phyloP scores from a whole-genome alignment of 352 stramenopile genomes.

The Phytophthora litchii region DNA sequence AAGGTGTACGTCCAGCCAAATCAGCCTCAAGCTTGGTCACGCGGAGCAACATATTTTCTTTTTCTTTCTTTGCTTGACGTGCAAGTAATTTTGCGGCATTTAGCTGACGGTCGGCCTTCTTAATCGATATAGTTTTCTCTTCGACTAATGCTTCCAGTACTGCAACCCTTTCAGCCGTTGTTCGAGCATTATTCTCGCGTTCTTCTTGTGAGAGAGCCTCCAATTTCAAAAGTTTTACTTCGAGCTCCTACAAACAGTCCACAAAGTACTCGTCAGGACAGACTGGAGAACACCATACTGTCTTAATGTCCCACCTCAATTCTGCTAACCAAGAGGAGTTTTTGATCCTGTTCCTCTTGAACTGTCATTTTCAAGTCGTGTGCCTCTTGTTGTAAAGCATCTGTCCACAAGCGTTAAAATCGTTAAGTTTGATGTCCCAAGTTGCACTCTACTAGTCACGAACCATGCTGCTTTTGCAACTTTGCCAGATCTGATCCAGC shows the following conservation, averaged over 20 bases:
- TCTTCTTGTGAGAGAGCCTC: conserved; percentile 51
- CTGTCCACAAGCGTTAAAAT: too few relatives aligned
- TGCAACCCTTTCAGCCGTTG: conserved; percentile 37
- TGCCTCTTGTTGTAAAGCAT: conserved; percentile 12
- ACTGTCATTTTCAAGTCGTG: conserved; percentile 11
- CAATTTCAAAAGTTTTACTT: conserved; percentile 40
- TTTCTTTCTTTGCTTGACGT: conserved; percentile 75
- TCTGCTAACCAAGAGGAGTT: conserved; percentile 18
- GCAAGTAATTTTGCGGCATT: conserved; percentile 69
- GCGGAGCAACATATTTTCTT: conserved; percentile 54
- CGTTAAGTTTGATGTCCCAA: not conserved
- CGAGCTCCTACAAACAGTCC: conserved; percentile 64
- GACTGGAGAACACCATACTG: too few relatives aligned
- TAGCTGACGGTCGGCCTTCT: conserved; percentile 66
- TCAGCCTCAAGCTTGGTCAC: conserved; percentile 47
- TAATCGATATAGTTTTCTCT: conserved; percentile 52
- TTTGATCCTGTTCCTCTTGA: conserved; percentile 30
- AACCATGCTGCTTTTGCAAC: conserved; percentile 45
- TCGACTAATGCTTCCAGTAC: conserved; percentile 44
- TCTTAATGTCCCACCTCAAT: conserved; percentile 19
- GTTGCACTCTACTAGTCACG: not conserved
- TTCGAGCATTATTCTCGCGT: conserved; percentile 31
- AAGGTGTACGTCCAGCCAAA: conserved; percentile 4
- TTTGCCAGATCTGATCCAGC: conserved; percentile 22
- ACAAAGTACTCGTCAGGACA: too few relatives aligned